These are phyloP conservation scores for Musa acuminata DNA, from an alignment of 176 grass and related monocot genomes.

Conservation along the genomic window DNA sequence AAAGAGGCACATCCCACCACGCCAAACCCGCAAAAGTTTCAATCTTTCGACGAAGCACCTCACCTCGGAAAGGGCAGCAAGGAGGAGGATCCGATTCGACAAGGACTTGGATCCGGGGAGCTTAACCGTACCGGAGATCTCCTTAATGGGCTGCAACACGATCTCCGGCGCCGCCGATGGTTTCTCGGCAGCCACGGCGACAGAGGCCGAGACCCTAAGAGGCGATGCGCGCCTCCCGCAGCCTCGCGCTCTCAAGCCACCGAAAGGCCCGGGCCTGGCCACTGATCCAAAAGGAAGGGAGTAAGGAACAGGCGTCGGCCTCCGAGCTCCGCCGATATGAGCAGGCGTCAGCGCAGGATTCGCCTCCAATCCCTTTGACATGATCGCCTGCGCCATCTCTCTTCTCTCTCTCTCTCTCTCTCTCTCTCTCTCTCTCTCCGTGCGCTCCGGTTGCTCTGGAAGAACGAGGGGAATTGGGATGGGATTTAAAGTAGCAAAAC, in stretches of 20 bases:
- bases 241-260: neutral
- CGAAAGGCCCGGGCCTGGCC: neutral
- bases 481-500: neutral
- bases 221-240: neutral
- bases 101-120: conserved; percentile 95
- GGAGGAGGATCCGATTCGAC: conserved; percentile 95
- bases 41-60: conserved; percentile 1
- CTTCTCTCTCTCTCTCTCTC: neutral
- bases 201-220: conserved; percentile 23
- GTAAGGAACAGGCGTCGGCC: conserved; percentile 3
- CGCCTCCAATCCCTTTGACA: conserved; percentile 27
- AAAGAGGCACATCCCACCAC: neutral
- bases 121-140: conserved; percentile 82
- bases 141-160: conserved; percentile 79
- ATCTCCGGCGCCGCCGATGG: conserved; percentile 58
- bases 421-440: too few relatives aligned
- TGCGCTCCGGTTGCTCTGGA: neutral
- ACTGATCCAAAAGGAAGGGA: conserved; percentile 15
- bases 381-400: conserved; percentile 33
- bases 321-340: conserved; percentile 9
- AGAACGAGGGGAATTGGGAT: neutral
- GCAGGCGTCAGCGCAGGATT: conserved; percentile 13
- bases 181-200: conserved; percentile 36
- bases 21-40: neutral
- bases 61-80: conserved; percentile 83